These are phyloP conservation scores for Cladosporium cucumerinum DNA, from an alignment of 2,329 filamentous ascomycete genomes.

Conservation along the genomic window DNA sequence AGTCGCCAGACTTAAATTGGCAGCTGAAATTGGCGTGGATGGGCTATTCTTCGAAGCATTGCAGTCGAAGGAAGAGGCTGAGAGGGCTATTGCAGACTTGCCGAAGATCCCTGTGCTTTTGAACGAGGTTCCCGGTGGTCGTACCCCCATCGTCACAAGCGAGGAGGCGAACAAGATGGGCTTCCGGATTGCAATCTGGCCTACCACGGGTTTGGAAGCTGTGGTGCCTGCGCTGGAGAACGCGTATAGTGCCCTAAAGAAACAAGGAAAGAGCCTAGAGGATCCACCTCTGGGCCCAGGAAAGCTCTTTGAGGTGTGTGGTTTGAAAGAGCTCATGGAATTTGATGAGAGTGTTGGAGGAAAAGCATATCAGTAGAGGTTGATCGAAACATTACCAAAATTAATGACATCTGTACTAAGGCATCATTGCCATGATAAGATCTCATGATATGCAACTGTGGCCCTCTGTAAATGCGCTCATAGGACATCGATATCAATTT, in stretches of 20 bases:
- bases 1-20: constrained; percentile 47
- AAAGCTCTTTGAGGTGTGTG: constrained; percentile 52
- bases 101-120: constrained; percentile 50
- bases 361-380: constrained; percentile 28
- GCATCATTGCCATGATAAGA: background rate
- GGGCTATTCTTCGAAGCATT: constrained; percentile 59
- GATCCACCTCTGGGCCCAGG: constrained; percentile 42
- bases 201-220: constrained; percentile 49
- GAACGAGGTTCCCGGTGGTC: constrained; percentile 55
- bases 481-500: background rate
- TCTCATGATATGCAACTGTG: background rate
- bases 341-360: constrained; percentile 50
- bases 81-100: constrained; percentile 45
- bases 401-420: background rate
- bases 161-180: constrained; percentile 53
- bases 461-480: background rate
- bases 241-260: constrained; percentile 32
- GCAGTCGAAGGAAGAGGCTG: constrained; percentile 47
- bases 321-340: constrained; percentile 49
- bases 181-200: constrained; percentile 57
- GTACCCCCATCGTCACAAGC: constrained; percentile 51
- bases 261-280: constrained; percentile 39
- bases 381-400: background rate
- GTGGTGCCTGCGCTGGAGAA: constrained; percentile 34
- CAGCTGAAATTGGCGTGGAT: constrained; percentile 54